Conservation (phyloP, 139 green algal species). For the Chlorella sp. region DNA sequence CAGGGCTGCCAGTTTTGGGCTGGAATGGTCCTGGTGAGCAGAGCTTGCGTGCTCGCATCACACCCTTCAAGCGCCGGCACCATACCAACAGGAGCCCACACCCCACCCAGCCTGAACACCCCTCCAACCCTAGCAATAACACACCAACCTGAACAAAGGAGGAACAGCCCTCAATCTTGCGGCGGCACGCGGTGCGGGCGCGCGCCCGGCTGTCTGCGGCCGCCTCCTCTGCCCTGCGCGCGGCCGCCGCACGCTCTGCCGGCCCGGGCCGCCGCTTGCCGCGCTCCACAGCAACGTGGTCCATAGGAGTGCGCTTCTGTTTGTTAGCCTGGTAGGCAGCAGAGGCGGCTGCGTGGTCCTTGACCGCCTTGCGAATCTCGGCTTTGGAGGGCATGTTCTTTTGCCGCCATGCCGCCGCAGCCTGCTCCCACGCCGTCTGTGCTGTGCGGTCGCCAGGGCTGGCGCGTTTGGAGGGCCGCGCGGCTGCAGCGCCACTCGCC, state of each 20-base stretch:
- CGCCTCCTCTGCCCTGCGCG: neutral
- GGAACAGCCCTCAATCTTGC: neutral
- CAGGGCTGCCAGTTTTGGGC: too few species aligned
- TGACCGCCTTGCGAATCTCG: neutral
- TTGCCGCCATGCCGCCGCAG: constrained; percentile 36
- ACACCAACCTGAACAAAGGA: constrained; percentile 12
- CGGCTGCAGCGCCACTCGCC: neutral
- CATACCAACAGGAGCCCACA: neutral
- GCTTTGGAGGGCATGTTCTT: constrained; percentile 35
- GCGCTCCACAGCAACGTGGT: neutral
- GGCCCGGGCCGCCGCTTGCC: neutral
- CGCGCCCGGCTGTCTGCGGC: neutral
- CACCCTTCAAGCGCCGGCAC: neutral
- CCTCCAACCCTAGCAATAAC: neutral
- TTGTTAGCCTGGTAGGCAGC: neutral
- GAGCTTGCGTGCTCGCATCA: too few species aligned
- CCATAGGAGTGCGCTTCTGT: neutral
- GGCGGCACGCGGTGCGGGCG: neutral
- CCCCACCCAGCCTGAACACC: neutral
- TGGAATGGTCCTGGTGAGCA: too few species aligned
- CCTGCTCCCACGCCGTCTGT: constrained; percentile 33
- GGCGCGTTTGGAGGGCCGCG: neutral
- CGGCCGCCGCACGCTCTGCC: neutral
- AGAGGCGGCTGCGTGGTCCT: constrained; percentile 4
- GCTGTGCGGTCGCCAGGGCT: neutral